Evolutionary conservation across 257 asterid genomes (phyloP).

Genomic region (Fraxinus quadrangulata): DNA sequence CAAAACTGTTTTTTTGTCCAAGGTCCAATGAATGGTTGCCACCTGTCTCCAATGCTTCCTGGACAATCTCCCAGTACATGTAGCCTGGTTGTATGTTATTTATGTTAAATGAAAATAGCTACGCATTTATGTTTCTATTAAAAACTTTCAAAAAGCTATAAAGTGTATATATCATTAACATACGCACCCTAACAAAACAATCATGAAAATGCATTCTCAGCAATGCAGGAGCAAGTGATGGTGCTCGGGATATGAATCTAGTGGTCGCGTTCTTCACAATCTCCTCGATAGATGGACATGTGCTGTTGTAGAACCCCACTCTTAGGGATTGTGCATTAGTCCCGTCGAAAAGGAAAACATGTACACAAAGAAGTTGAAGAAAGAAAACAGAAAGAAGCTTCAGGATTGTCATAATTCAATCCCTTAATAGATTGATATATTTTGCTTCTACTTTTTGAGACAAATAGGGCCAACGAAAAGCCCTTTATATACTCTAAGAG

Average conservation of each 20-base stretch:
- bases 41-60: no score
- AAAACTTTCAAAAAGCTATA: neutral
- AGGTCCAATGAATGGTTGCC: no score
- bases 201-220: constrained; percentile 74
- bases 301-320: constrained; percentile 33
- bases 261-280: constrained; percentile 41
- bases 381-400: constrained; percentile 30
- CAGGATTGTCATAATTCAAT: constrained; percentile 32
- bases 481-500: neutral
- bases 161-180: neutral
- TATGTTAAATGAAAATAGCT: no score
- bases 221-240: constrained; percentile 58
- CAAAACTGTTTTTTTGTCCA: no score
- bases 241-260: constrained; percentile 34
- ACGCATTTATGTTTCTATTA: neutral
- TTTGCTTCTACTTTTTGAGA: neutral
- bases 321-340: constrained; percentile 38
- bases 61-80: no score
- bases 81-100: no score
- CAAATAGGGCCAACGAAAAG: neutral
- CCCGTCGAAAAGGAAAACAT: constrained; percentile 8
- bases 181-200: constrained; percentile 61
- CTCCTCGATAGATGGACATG: constrained; percentile 45
- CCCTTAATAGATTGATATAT: neutral
- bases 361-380: constrained; percentile 14